Conservation (phyloP, 768 basidiomycete genomes). For the Trametes cingulata region DNA sequence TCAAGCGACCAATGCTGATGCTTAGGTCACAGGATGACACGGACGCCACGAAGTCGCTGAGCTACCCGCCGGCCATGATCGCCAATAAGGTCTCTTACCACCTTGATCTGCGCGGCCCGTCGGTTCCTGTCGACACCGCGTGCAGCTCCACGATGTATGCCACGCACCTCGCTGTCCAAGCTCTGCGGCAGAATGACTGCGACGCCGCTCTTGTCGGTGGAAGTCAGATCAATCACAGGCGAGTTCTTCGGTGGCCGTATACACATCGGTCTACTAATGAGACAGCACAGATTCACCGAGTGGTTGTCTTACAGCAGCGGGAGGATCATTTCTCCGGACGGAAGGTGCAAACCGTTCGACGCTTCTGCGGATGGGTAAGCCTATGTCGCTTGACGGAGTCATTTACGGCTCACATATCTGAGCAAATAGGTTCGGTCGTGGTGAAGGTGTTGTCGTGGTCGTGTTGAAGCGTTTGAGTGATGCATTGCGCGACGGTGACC, state of each 20-base stretch:
- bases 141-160: conserved; percentile 51
- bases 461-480: conserved; percentile 42
- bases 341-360: conserved; percentile 48
- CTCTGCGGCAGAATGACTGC: conserved; percentile 45
- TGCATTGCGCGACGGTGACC: conserved; percentile 42
- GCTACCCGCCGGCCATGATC: conserved; percentile 36
- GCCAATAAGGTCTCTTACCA: conserved; percentile 46
- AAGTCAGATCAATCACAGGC: conserved; percentile 45
- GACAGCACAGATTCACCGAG: conserved; percentile 34
- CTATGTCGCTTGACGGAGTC: neutral
- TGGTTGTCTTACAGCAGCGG: conserved; percentile 41
- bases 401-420: neutral
- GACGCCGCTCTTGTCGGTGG: conserved; percentile 50
- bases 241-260: conserved; percentile 11
- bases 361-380: conserved; percentile 43
- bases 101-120: conserved; percentile 47
- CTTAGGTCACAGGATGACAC: conserved; percentile 34
- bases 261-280: too few relatives aligned
- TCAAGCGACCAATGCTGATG: neutral
- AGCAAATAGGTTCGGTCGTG: conserved; percentile 37
- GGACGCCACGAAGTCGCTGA: conserved; percentile 37
- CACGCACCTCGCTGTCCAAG: conserved; percentile 49
- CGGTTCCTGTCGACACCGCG: conserved; percentile 50
- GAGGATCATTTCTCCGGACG: conserved; percentile 40
- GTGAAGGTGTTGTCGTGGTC: conserved; percentile 41